phyloP scores from a whole-genome alignment of 2,329 filamentous ascomycete species.

The Trichoderma oligosporum region DNA sequence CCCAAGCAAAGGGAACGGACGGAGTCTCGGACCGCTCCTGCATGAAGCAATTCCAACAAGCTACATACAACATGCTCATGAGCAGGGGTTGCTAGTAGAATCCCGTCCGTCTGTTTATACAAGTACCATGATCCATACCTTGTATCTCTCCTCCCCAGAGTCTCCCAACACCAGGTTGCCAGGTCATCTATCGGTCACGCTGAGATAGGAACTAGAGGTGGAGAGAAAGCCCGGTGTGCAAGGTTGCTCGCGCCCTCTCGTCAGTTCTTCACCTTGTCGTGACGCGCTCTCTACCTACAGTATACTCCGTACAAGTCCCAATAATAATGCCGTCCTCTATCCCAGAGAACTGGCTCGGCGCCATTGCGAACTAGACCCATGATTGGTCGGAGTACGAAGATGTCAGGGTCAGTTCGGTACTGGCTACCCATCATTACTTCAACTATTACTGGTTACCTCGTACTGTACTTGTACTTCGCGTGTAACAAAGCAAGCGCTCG shows the following conservation, averaged over 20 bases:
- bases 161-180: no score
- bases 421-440: background rate
- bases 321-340: background rate
- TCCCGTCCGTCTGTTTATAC: no score
- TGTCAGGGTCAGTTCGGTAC: background rate
- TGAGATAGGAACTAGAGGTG: background rate
- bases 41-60: no score
- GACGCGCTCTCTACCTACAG: background rate
- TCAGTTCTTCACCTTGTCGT: background rate
- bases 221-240: background rate
- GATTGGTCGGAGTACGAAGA: slow-evolving; percentile 1
- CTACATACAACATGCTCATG: no score
- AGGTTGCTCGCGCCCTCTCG: background rate
- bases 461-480: background rate
- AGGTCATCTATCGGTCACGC: no score
- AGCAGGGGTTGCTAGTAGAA: no score
- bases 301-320: no score
- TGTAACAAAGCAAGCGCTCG: background rate
- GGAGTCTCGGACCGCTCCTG: no score
- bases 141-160: background rate
- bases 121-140: no score
- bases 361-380: background rate
- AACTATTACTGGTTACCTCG: background rate
- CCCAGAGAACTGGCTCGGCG: slow-evolving; percentile 3
- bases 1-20: no score